Evolutionary conservation across 768 basidiomycete species (phyloP).

Genomic region (Amanita muscaria): DNA sequence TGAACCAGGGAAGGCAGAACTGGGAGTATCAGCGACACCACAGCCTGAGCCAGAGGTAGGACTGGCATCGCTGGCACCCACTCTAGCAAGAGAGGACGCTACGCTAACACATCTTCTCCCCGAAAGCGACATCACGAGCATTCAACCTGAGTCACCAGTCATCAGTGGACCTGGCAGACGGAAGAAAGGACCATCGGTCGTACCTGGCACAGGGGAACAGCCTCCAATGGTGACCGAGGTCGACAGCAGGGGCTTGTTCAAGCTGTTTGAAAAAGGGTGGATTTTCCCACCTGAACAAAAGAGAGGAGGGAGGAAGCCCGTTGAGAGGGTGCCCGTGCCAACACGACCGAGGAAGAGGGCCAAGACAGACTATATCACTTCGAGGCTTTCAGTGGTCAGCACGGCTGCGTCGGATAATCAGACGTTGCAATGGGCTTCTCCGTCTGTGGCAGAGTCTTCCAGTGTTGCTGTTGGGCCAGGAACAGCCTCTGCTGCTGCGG

Average conservation of each 20-base stretch:
- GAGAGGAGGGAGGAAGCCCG: conserved; percentile 45
- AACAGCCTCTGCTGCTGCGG: conserved; percentile 12
- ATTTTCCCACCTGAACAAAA: conserved; percentile 70
- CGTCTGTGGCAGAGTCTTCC: too few species aligned
- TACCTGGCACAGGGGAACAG: conserved; percentile 22
- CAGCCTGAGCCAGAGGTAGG: not conserved
- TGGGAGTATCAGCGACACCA: too few species aligned
- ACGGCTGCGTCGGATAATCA: conserved; percentile 40
- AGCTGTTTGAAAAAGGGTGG: conserved; percentile 81
- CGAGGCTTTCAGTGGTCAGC: conserved; percentile 38
- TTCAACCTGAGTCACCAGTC: too few species aligned
- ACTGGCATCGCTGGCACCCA: too few species aligned
- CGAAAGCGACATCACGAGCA: too few species aligned
- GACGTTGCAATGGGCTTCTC: conserved; percentile 20
- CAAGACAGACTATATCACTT: conserved; percentile 35
- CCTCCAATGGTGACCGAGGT: conserved; percentile 64
- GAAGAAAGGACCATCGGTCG: conserved; percentile 22
- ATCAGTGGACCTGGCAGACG: too few species aligned
- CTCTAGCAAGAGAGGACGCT: not conserved
- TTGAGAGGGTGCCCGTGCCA: conserved; percentile 36
- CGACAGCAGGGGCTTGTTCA: conserved; percentile 65
- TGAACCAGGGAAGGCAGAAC: not conserved
- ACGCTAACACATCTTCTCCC: too few species aligned
- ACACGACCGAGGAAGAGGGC: conserved; percentile 51
- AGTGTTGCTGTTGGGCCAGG: too few species aligned